These are phyloP conservation scores for Tolypocladium sp. DNA, from an alignment of 2,329 filamentous ascomycete species.

Conservation along the genomic window DNA sequence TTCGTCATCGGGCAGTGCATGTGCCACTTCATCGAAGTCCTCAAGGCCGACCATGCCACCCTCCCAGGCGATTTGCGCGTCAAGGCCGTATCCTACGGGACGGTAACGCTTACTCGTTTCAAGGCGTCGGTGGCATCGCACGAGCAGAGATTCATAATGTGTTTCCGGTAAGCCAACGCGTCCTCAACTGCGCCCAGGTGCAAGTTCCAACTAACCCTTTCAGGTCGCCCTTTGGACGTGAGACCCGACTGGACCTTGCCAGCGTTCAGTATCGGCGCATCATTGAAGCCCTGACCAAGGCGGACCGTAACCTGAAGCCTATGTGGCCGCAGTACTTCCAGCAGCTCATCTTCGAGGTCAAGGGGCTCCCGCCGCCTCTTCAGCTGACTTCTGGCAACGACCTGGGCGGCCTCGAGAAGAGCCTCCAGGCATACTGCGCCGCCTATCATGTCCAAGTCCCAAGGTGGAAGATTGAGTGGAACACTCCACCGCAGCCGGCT, in stretches of 20 bases:
- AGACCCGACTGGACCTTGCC: constrained; percentile 39
- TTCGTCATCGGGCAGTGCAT: constrained; percentile 44
- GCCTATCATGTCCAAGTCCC: constrained; percentile 41
- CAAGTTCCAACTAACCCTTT: not conserved
- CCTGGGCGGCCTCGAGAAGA: constrained; percentile 44
- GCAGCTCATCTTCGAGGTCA: constrained; percentile 41
- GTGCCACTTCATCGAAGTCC: constrained; percentile 42
- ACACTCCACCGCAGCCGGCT: constrained; percentile 34
- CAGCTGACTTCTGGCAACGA: constrained; percentile 46
- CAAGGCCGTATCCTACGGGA: constrained; percentile 39
- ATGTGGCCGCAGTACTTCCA: constrained; percentile 50
- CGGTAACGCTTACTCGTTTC: constrained; percentile 43
- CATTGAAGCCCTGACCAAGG: constrained; percentile 42
- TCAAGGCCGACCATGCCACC: constrained; percentile 31
- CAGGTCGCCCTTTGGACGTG: constrained; percentile 32
- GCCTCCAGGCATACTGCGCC: constrained; percentile 44
- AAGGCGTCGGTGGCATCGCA: constrained; percentile 39
- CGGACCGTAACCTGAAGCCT: constrained; percentile 46
- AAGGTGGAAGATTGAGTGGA: constrained; percentile 41
- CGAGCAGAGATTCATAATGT: constrained; percentile 47
- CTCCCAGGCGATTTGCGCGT: constrained; percentile 37
- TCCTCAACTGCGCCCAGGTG: not conserved
- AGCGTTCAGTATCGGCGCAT: constrained; percentile 46
- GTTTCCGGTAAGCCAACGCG: constrained; percentile 36
- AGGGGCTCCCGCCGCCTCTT: constrained; percentile 41